These are phyloP conservation scores for Phytopythium litorale DNA, from an alignment of 352 stramenopile species.

Conservation along the genomic window DNA sequence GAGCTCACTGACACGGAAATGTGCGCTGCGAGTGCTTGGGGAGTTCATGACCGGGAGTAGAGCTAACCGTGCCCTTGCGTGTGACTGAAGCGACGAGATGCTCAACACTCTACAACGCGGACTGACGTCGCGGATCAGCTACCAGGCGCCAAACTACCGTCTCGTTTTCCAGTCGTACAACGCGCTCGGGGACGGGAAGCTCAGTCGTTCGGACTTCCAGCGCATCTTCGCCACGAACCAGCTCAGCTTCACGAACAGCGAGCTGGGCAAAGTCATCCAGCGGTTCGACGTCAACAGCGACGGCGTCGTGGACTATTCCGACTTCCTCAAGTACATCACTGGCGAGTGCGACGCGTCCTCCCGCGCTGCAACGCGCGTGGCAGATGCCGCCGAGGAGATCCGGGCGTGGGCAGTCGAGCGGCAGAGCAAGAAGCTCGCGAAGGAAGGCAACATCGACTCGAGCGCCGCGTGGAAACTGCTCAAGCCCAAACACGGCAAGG, in stretches of 20 bases:
- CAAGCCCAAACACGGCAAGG: slow-evolving; percentile 47
- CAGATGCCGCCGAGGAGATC: slow-evolving; percentile 60
- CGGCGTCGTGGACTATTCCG: slow-evolving; percentile 68
- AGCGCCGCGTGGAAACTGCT: slow-evolving; percentile 64
- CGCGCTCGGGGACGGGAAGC: slow-evolving; percentile 52
- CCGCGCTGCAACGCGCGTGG: slow-evolving; percentile 49
- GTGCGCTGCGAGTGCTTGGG: slow-evolving; percentile 21
- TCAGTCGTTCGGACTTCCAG: slow-evolving; percentile 71
- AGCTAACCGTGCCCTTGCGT: neutral
- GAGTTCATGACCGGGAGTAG: neutral
- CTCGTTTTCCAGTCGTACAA: slow-evolving; percentile 81
- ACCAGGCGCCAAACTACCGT: slow-evolving; percentile 66
- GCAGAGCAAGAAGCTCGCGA: slow-evolving; percentile 72
- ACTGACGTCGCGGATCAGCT: slow-evolving; percentile 60
- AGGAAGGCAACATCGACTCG: slow-evolving; percentile 80
- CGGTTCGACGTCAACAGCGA: slow-evolving; percentile 77
- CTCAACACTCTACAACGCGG: slow-evolving; percentile 56
- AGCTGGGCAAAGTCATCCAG: slow-evolving; percentile 78
- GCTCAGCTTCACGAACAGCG: slow-evolving; percentile 62
- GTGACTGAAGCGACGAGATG: slow-evolving; percentile 47
- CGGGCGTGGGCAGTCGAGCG: slow-evolving; percentile 67
- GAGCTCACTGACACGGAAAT: slow-evolving; percentile 77
- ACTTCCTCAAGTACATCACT: slow-evolving; percentile 78
- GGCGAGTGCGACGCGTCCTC: slow-evolving; percentile 61
- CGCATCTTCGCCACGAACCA: slow-evolving; percentile 64